Evolutionary conservation across 2,329 filamentous ascomycete species (phyloP).

Genomic region (Colletotrichum chlorophyti): DNA sequence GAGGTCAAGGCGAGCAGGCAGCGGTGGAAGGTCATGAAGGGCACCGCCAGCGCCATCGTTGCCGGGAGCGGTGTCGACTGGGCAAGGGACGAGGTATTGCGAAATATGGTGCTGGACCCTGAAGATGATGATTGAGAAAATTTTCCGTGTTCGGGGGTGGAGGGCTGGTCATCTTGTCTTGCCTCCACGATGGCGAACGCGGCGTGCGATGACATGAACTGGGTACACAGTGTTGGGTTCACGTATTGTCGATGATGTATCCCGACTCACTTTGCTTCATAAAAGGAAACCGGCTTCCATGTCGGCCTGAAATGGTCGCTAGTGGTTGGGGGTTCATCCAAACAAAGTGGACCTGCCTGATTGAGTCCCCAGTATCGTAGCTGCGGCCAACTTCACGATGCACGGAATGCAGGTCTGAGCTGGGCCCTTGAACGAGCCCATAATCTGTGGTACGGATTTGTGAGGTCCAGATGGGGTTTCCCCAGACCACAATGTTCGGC

Average conservation of each 20-base stretch:
- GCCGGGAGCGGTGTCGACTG: slow-evolving; percentile 85
- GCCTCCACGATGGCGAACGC: not conserved
- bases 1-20: slow-evolving; percentile 68
- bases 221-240: no score
- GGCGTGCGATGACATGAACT: no score
- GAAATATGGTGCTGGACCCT: slow-evolving; percentile 74
- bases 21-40: slow-evolving; percentile 78
- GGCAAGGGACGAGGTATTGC: slow-evolving; percentile 72
- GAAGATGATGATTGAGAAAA: slow-evolving; percentile 43
- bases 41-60: slow-evolving; percentile 77
- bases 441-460: not conserved
- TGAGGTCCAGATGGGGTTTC: not conserved
- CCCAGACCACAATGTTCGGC: slow-evolving; percentile 8
- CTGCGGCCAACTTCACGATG: no score
- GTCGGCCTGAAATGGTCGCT: no score
- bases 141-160: not conserved
- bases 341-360: no score
- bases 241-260: no score
- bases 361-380: no score
- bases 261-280: no score
- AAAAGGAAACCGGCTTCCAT: no score
- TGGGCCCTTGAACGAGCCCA: no score
- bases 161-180: not conserved
- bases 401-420: no score
- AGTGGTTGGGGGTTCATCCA: no score